These are phyloP conservation scores for Calycina herbarum DNA, from an alignment of 2,329 filamentous ascomycete species.

Conservation along the genomic window DNA sequence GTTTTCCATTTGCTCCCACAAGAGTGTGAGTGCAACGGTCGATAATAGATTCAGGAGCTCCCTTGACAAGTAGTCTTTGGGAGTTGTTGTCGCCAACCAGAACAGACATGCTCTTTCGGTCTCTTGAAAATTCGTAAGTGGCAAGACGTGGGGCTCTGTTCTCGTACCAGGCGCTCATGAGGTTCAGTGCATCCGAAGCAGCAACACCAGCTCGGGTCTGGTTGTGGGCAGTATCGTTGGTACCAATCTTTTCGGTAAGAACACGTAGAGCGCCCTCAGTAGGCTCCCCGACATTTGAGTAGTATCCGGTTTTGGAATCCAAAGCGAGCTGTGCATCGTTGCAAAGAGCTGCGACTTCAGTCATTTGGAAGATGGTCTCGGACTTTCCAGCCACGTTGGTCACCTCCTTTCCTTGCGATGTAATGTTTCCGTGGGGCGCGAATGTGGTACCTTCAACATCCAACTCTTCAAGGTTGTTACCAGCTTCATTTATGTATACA, in stretches of 20 bases:
- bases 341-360: slow-evolving; percentile 72
- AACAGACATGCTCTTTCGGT: slow-evolving; percentile 99
- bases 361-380: slow-evolving; percentile 76
- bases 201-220: slow-evolving; percentile 48
- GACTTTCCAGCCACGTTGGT: slow-evolving; percentile 70
- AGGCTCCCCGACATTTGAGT: slow-evolving; percentile 85
- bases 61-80: slow-evolving; percentile 90
- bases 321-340: slow-evolving; percentile 86
- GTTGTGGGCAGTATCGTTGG: slow-evolving; percentile 54
- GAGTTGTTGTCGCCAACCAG: slow-evolving; percentile 69
- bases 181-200: slow-evolving; percentile 67
- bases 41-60: slow-evolving; percentile 90
- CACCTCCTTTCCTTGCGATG: slow-evolving; percentile 65
- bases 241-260: slow-evolving; percentile 91
- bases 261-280: slow-evolving; percentile 93
- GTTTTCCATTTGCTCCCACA: slow-evolving; percentile 75
- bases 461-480: slow-evolving; percentile 76
- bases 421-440: slow-evolving; percentile 75
- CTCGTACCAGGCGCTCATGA: slow-evolving; percentile 84
- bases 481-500: slow-evolving; percentile 75
- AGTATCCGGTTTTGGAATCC: slow-evolving; percentile 72
- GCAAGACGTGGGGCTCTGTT: slow-evolving; percentile 71
- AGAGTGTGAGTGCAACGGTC: slow-evolving; percentile 86
- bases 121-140: slow-evolving; percentile 95
- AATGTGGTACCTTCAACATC: slow-evolving; percentile 94